Base-by-base conservation (phyloP, 345 rosid species). In the Gynandropsis gynandra region DNA sequence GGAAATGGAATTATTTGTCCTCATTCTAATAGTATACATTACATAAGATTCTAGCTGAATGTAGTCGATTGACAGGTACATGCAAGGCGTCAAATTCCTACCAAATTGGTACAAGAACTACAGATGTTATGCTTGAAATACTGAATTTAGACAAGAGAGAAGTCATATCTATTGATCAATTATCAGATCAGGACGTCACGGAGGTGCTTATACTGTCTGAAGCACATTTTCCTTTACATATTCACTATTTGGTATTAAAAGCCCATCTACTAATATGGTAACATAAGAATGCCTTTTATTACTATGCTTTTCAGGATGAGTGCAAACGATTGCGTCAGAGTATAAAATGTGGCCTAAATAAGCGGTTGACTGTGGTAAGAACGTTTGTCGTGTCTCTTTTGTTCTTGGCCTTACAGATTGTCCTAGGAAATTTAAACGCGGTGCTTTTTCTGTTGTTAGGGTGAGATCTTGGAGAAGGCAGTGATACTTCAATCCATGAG, bases 111-210 rank as follows among this genome's bases (percentile, higher is more conserved):
- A 47, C 71, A 48, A 79, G 72, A 61, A 72, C 75, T 42, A 63
- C 81, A 18, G 72, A 78, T 66, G 10, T 77, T 40, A 74, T 73
- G 82, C 83, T 92, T 40, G 93, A 82, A 72, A 76, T 87, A 68
- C 54, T 66, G 47, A 82, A 85, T 71, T 66, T 83, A 58, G 81
- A 75, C 66, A 82, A 75, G 76, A 80, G 76, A 60, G 96, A 87
- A 72, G 63, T 79, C 58, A 56, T 85, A 51, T 69, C 90, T 44
- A 75, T 92, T 45, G 71, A 79, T 65, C 83, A 56, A 54, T 77
- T 92, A 54, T 87, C 98, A 54, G 76, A 85, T 70, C 85, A 92
- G 60, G 89, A 85, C 36, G 80, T 92, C 71, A 73, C 95, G 45
- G 86, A 85, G 96, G 98, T 92, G 64, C 68, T 52, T 60, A 42